These are phyloP conservation scores for Thyridium curvatum DNA, from an alignment of 2,329 filamentous ascomycete genomes.

Conservation along the genomic window DNA sequence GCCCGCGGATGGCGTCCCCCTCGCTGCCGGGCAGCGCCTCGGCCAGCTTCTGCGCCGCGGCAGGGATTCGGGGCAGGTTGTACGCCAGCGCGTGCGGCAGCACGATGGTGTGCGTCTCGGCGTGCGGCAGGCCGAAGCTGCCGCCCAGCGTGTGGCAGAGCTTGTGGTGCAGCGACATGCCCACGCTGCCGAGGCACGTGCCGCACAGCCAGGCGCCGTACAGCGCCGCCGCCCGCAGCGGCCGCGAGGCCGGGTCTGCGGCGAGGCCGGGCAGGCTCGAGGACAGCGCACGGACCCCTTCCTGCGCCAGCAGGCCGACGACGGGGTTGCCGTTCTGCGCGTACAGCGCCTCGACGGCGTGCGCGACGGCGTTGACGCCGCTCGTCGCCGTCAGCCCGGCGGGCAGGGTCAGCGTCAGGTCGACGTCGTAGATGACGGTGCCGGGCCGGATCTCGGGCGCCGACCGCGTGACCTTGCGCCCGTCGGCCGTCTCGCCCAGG, in stretches of 20 bases:
- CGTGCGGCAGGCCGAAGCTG: constrained; percentile 57
- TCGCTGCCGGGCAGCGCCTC: constrained; percentile 47
- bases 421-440: constrained; percentile 59
- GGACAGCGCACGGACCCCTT: constrained; percentile 49
- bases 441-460: constrained; percentile 55
- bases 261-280: constrained; percentile 46
- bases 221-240: constrained; percentile 33
- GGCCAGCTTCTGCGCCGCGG: constrained; percentile 42
- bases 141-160: constrained; percentile 61
- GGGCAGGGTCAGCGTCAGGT: constrained; percentile 54
- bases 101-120: constrained; percentile 58
- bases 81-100: constrained; percentile 58
- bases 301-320: constrained; percentile 48
- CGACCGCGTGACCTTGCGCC: constrained; percentile 48
- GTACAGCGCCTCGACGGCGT: constrained; percentile 59
- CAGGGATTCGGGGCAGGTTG: constrained; percentile 49
- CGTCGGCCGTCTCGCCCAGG: constrained; percentile 53
- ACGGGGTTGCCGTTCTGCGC: constrained; percentile 56
- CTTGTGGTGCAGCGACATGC: constrained; percentile 63
- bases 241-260: constrained; percentile 30
- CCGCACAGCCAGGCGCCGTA: constrained; percentile 63
- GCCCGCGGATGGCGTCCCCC: constrained; percentile 49
- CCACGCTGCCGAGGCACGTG: constrained; percentile 50
- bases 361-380: constrained; percentile 60
- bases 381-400: constrained; percentile 45